Evolutionary conservation across 108 stramenopile species (phyloP), one percentile per base, ranked within the genome.

Genomic region (Craspedostauros australis): DNA sequence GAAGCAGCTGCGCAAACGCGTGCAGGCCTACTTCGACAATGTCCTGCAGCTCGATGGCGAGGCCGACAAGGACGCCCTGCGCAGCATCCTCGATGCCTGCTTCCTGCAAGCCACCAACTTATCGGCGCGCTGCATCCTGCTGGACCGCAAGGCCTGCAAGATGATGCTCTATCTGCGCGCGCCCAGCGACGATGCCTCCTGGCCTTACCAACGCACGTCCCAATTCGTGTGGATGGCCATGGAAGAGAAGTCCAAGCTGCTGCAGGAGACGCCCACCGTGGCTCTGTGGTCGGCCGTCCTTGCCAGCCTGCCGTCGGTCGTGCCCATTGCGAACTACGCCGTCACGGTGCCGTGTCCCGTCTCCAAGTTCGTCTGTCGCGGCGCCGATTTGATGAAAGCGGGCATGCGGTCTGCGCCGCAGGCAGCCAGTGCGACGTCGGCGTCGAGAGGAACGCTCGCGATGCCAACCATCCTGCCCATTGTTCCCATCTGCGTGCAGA

Each of bases 301-400:
- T n/a, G n/a, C n/a, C n/a, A n/a, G n/a, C n/a, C n/a, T n/a, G n/a
- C n/a, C n/a, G n/a, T n/a, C n/a, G n/a, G n/a, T n/a, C n/a, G 55
- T 63, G 16, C 20, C 64, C 1, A 38, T 19, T 25, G 2, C 18
- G 8, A 58, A 27, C 28, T 9, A 2, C 2, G 16, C 54, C 6
- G 67, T 64, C 40, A 46, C 43, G 26, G 68, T 62, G 34, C 72
- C 37, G 28, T 73, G 42, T 21, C 60, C 34, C 33, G 79, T 76
- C 4, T 80, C 85, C 45, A 83, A 86, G 49, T 92, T 66, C 55
- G 39, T 92, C 11, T 88, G 86, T 64, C 72, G 90, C 16, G 90
- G 90, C 22, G 90, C 90, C 22, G 66, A 88, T 62, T 60, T 92
- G 46, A 92, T 92, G 90, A 56, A 65, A 22, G 75, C 84, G 2